Evolutionary conservation across 2,329 filamentous ascomycete species (phyloP).

Genomic region (Mollisia scopiformis): DNA sequence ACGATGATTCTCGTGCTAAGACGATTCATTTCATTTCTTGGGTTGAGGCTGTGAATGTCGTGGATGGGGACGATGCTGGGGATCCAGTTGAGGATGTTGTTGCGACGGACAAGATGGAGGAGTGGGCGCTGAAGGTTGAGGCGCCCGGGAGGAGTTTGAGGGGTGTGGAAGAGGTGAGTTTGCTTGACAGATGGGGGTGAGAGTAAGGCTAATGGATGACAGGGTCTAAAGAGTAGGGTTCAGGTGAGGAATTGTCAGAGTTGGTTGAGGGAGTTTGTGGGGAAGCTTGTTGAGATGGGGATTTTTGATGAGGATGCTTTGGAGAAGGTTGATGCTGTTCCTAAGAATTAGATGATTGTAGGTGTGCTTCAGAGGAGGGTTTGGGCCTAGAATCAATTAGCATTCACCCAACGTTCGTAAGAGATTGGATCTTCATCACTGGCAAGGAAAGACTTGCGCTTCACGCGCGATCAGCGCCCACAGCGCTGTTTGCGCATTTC

Average conservation of each 20-base stretch:
- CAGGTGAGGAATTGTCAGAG: slow-evolving; percentile 31
- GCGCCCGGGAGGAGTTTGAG: slow-evolving; percentile 29
- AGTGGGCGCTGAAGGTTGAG: slow-evolving; percentile 23
- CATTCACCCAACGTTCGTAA: no score
- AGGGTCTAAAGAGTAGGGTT: slow-evolving; percentile 25
- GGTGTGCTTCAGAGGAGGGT: no score
- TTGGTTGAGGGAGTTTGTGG: slow-evolving; percentile 29
- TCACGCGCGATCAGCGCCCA: no score
- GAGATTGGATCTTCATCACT: no score
- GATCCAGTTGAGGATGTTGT: background rate
- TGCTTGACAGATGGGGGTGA: no score
- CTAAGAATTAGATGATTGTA: slow-evolving; percentile 2
- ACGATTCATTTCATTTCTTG: slow-evolving; percentile 5
- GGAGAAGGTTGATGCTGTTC: slow-evolving; percentile 3
- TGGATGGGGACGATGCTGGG: background rate
- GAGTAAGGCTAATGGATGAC: background rate
- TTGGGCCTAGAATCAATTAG: no score
- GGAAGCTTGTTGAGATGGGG: slow-evolving; percentile 21
- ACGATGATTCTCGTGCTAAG: background rate
- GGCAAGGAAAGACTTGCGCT: no score
- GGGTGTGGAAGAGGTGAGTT: no score
- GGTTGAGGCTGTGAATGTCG: slow-evolving; percentile 5
- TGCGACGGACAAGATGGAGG: slow-evolving; percentile 23
- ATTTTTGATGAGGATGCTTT: slow-evolving; percentile 8
- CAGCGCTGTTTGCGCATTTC: no score